Conservation (phyloP, 2,329 filamentous ascomycete species). For the Fusarium sulawesiense region DNA sequence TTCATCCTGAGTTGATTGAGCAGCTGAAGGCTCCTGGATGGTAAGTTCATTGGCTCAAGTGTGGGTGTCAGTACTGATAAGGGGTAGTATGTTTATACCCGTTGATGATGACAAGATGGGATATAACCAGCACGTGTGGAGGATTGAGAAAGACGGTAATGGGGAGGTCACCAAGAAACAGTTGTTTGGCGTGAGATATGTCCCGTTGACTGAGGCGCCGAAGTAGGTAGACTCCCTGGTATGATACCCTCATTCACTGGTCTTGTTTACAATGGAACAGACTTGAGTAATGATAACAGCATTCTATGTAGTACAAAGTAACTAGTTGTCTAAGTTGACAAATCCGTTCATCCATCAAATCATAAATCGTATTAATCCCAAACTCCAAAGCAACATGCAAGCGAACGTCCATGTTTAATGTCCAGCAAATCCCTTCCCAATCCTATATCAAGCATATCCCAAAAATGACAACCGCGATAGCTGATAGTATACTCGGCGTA, state of each 20-base stretch:
- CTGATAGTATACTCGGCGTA: constrained; percentile 19
- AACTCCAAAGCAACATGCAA: constrained; percentile 7
- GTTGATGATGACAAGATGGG: constrained; percentile 67
- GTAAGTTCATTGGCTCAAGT: constrained; percentile 47
- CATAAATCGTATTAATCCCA: constrained; percentile 1
- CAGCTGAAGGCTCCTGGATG: constrained; percentile 84
- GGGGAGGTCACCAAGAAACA: constrained; percentile 71
- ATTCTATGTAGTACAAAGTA: neutral
- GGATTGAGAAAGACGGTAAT: constrained; percentile 76
- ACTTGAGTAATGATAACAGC: neutral
- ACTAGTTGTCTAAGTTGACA: neutral
- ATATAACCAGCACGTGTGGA: constrained; percentile 74
- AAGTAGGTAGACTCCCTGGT: constrained; percentile 1
- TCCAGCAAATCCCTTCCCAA: neutral
- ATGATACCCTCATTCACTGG: neutral
- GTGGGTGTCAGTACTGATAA: constrained; percentile 18
- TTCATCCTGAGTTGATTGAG: constrained; percentile 78
- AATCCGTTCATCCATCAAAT: neutral
- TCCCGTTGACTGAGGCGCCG: constrained; percentile 79
- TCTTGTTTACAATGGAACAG: neutral
- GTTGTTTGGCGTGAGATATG: constrained; percentile 79
- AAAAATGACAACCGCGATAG: constrained; percentile 31
- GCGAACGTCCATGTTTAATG: neutral
- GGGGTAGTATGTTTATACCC: constrained; percentile 76
- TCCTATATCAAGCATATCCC: constrained; percentile 18